Base-by-base conservation (phyloP, 441 rosid species). In the Corymbia calophylla region DNA sequence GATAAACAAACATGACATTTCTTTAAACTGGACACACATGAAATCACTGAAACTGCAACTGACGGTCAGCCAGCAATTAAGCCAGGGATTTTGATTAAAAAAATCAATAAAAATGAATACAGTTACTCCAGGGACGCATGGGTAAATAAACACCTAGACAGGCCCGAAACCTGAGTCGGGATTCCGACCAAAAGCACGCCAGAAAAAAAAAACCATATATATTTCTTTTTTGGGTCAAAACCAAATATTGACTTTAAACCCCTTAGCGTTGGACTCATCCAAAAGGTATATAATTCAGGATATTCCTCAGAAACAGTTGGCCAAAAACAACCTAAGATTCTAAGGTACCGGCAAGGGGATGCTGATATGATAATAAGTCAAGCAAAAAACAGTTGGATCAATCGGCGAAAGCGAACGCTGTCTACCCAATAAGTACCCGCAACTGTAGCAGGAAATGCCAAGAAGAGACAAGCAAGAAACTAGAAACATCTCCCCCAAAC, bases 201-300 rank as follows among this genome's bases (percentile, higher is more conserved):
- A 87, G 51, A 86, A 55, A 82, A 58, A 56, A 55, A 89, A 81
- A 70, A 44, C n/a, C 5, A 39, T 39, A 39, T 39, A 47, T 7
- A 48, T 51, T 53, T 68, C 47, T 18, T 80, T 29, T 86, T 77
- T 70, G 70, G 88, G 53, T 89, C 86, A 88, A 84, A 89, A 91
- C 32, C 92, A 91, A 80, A 31, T 80, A 62, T 92, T 92, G 94
- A 92, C 95, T 93, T 92, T 88, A 62, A 27, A 39, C 6, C 87
- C 88, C 91, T 84, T 88, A 88, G 73, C 16, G 48, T 55, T 88
- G 93, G 93, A 89, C 92, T 88, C 91, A 91, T 91, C 93, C 91
- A 90, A 89, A 94, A 89, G 94, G 93, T 55, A 94, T 92, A 92
- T 85, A 31, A 62, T 88, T 89, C 44, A 92, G 98, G 94, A 97